Evolutionary conservation across 2,329 filamentous ascomycete genomes (phyloP), one percentile per base, ranked within the genome.

Genomic region (Teratosphaeria destructans): DNA sequence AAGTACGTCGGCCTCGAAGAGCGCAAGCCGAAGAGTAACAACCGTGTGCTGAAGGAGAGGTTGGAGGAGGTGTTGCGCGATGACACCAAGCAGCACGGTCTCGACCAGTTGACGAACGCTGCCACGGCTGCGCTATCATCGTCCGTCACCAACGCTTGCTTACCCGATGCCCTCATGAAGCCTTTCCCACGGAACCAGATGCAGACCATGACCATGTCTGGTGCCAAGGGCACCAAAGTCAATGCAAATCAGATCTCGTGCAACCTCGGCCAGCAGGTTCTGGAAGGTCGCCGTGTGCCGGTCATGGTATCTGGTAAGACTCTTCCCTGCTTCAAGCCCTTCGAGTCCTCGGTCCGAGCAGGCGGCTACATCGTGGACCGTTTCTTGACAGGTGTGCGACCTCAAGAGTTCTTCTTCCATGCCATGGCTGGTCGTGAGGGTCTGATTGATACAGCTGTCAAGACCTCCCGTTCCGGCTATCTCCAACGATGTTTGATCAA

Each of bases 361-460:
- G 92, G 92, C 68, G 94, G 94, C 19, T 99, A 95, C 75, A 89
- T 99, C 64, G 88, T 89, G 56, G 90, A 95, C 70, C 90, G 94
- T 72, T 99, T 99, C 83, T 88, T 99, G 80, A 99, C 95, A 27
- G 94, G 94, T 61, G 94, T 99, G 62, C 86, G 93, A 58, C 94
- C 94, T 4, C 94, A 99, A 70, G 95, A 99, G 73, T 99, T 96
- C 74, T 99, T 93, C 74, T 99, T 99, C 80, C 94, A 99, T 82
- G 91, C 95, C 75, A 99, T 99, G 95, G 94, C 93, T 70, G 95
- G 95, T 68, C 85, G 94, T 77, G 95, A 99, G 81, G 94, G 94
- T 80, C 79, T 99, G 65, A 99, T 99, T 71, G 94, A 99, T 82
- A 99, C 94, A 23, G 94, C 94, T 64, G 94, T 99, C 74, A 99